A percentile compares a stretch with the other conserved stretches of the same genome.
These are phyloP conservation scores for Panicum virgatum DNA, from an alignment of 202 grass and related monocot species.

Conservation along the genomic window DNA sequence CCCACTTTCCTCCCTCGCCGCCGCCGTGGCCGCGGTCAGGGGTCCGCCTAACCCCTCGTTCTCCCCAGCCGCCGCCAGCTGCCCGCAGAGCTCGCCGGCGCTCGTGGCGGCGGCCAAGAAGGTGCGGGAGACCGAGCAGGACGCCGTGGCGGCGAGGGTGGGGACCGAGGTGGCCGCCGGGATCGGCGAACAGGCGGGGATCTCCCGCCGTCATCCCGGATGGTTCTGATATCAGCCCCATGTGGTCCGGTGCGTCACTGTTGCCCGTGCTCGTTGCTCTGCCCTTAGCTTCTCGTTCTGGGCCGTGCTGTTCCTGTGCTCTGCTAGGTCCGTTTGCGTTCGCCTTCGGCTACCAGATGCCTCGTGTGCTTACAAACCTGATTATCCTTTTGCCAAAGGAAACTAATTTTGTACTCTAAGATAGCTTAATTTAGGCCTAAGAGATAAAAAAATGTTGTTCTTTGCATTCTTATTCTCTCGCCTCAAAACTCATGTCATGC, in stretches of 20 bases:
- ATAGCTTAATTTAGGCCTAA: neutral
- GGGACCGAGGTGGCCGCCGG: no score
- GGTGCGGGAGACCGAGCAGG: conserved; percentile 47
- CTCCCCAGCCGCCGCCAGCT: no score
- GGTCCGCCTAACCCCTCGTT: no score
- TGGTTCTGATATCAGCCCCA: conserved; percentile 99
- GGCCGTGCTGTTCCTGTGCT: neutral
- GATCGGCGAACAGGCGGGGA: conserved; percentile 58
- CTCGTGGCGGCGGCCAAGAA: conserved; percentile 60
- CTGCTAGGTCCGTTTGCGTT: no score
- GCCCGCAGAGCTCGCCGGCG: no score
- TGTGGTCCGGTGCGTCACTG: conserved; percentile 77
- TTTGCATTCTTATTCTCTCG: neutral
- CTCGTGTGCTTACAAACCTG: neutral
- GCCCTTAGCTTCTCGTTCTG: neutral
- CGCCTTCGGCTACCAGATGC: neutral
- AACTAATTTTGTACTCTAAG: neutral
- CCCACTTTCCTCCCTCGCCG: no score
- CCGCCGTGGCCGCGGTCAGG: no score
- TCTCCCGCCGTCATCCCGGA: conserved; percentile 89
- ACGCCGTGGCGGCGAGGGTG: neutral
- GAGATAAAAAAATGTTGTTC: no score
- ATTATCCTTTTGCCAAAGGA: neutral
- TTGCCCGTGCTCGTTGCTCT: neutral
- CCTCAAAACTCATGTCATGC: neutral